phyloP scores from a whole-genome alignment of 75 land plant genomes.

The Pseudotsuga menziesii region DNA sequence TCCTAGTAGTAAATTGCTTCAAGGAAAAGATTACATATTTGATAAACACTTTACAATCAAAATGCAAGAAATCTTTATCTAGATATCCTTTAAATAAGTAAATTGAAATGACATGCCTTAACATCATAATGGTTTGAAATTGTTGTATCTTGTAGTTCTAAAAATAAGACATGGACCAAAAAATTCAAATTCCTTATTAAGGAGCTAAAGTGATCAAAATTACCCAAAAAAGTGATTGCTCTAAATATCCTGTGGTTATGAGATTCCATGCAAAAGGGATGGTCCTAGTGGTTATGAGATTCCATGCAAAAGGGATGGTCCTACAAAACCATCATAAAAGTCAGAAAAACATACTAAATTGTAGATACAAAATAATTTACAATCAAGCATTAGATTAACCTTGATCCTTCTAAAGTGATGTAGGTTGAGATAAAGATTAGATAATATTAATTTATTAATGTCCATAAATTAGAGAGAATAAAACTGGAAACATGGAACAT shows the following conservation, averaged over 20 bases:
- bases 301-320: constrained; percentile 95
- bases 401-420: too few species aligned
- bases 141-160: neutral
- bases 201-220: neutral
- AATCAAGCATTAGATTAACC: neutral
- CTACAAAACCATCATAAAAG: constrained; percentile 30
- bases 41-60: neutral
- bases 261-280: too few species aligned
- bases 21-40: neutral
- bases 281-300: too few species aligned
- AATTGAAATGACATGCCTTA: neutral
- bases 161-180: neutral
- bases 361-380: neutral
- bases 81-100: neutral
- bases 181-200: neutral
- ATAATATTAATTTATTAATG: too few species aligned
- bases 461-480: too few species aligned
- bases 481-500: too few species aligned
- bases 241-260: constrained; percentile 86
- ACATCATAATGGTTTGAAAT: neutral
- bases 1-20: neutral
- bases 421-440: too few species aligned
- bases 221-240: constrained; percentile 78
- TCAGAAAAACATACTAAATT: neutral
- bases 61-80: neutral